phyloP scores from a whole-genome alignment of 2,329 filamentous ascomycete species.

The Chaetomiaceae sp. region DNA sequence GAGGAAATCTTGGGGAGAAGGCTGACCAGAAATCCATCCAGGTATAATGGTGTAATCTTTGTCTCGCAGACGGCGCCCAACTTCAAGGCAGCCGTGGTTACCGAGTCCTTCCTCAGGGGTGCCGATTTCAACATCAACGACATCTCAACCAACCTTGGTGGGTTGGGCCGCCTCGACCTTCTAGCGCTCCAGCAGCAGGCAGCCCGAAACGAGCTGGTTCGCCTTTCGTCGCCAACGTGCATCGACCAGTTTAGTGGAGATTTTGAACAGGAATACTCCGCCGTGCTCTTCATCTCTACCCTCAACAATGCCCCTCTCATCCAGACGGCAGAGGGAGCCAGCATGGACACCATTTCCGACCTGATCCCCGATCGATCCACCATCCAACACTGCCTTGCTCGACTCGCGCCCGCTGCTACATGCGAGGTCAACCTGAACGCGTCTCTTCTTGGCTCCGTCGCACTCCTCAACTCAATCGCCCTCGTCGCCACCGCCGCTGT shows the following conservation, averaged over 20 bases:
- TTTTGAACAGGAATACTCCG: constrained; percentile 33
- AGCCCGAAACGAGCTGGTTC: constrained; percentile 28
- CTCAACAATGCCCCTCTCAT: constrained; percentile 32
- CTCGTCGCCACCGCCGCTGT: constrained; percentile 32
- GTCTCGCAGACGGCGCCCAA: constrained; percentile 36
- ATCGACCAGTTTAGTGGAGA: constrained; percentile 31
- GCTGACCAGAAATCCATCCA: constrained; percentile 22
- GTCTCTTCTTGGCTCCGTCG: constrained; percentile 40
- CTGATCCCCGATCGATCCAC: constrained; percentile 26
- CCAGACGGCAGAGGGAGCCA: constrained; percentile 27
- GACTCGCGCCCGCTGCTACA: constrained; percentile 23
- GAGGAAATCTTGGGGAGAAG: too few relatives aligned
- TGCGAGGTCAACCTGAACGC: constrained; percentile 43
- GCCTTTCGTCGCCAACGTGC: constrained; percentile 33
- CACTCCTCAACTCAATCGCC: constrained; percentile 40
- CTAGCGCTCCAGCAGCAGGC: constrained; percentile 35
- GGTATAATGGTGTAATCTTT: constrained; percentile 51
- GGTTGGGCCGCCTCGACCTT: constrained; percentile 34
- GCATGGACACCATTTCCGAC: constrained; percentile 5
- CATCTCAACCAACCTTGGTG: constrained; percentile 33
- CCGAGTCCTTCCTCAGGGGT: constrained; percentile 35
- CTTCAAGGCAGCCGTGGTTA: constrained; percentile 35
- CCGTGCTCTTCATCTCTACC: constrained; percentile 35
- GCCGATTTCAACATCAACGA: constrained; percentile 37
- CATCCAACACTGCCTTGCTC: constrained; percentile 35